Conservation (phyloP, 306 rosid species). For the Dalbergia cultrata region DNA sequence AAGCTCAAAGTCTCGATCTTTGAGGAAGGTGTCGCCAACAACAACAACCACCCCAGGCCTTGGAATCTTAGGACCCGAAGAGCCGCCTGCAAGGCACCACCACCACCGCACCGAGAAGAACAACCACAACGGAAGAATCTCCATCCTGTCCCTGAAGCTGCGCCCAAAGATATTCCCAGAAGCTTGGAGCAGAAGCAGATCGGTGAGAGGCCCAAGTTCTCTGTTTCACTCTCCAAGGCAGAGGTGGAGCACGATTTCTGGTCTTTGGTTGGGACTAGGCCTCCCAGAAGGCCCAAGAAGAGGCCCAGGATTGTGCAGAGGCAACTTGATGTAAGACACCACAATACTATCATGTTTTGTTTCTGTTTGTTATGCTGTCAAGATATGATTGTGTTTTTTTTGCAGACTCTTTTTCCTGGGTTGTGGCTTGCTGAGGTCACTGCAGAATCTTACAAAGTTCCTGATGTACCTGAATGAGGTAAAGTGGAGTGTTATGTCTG, state of each 20-base stretch:
- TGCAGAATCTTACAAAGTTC: slow-evolving; percentile 57
- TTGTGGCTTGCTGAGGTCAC: slow-evolving; percentile 54
- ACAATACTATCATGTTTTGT: neutral
- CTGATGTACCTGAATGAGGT: slow-evolving; percentile 56
- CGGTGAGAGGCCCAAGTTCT: slow-evolving; percentile 31
- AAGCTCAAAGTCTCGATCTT: slow-evolving; percentile 53
- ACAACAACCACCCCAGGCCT: slow-evolving; percentile 46
- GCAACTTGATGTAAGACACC: slow-evolving; percentile 55
- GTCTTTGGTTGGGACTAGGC: slow-evolving; percentile 48
- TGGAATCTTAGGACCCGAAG: slow-evolving; percentile 60
- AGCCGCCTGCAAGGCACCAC: slow-evolving; percentile 57
- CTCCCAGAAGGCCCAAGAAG: slow-evolving; percentile 44
- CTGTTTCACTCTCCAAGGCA: slow-evolving; percentile 51
- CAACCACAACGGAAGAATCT: slow-evolving; percentile 10
- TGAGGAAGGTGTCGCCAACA: slow-evolving; percentile 38
- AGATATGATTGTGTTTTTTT: neutral
- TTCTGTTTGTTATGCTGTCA: neutral
- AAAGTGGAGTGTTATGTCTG: neutral
- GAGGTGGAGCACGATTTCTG: slow-evolving; percentile 56
- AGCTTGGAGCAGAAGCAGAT: slow-evolving; percentile 29
- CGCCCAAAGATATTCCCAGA: neutral
- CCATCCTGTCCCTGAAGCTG: slow-evolving; percentile 9
- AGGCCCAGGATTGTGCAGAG: slow-evolving; percentile 43
- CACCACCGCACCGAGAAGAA: slow-evolving; percentile 5
- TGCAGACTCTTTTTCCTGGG: slow-evolving; percentile 61